Evolutionary conservation across 768 basidiomycete genomes (phyloP).

Genomic region (Leccinum pellstonianum): DNA sequence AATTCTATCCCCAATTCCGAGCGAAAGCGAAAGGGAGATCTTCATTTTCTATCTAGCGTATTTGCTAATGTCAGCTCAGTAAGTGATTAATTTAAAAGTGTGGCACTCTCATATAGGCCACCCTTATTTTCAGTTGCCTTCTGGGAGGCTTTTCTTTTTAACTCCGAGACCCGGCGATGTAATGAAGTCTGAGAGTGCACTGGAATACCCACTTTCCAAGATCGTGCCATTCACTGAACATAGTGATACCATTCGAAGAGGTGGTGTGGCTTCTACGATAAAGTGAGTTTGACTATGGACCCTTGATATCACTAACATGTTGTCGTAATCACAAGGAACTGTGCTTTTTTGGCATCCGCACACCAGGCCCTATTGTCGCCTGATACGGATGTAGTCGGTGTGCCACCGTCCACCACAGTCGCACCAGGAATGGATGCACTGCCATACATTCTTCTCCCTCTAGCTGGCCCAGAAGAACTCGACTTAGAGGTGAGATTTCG

Average conservation of each 20-base stretch:
- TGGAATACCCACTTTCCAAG: conserved; percentile 83
- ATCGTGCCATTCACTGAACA: conserved; percentile 90
- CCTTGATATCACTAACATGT: conserved; percentile 14
- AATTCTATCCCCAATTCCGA: conserved; percentile 49
- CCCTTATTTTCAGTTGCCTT: conserved; percentile 51
- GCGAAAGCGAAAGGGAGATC: conserved; percentile 64
- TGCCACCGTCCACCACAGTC: conserved; percentile 53
- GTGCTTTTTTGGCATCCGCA: conserved; percentile 63
- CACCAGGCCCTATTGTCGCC: conserved; percentile 72
- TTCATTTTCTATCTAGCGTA: conserved; percentile 92
- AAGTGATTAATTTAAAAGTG: conserved; percentile 27
- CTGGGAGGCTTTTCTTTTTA: conserved; percentile 79
- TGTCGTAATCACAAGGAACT: conserved; percentile 54
- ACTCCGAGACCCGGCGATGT: conserved; percentile 59
- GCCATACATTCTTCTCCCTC: conserved; percentile 81
- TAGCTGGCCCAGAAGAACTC: conserved; percentile 94
- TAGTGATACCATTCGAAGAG: conserved; percentile 77
- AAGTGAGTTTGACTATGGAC: conserved; percentile 52
- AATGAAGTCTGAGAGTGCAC: conserved; percentile 39
- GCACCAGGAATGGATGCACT: conserved; percentile 83
- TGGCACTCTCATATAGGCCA: neutral
- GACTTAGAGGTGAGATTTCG: conserved; percentile 70
- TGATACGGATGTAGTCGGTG: conserved; percentile 54
- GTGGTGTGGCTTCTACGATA: conserved; percentile 82
- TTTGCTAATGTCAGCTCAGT: conserved; percentile 90